Evolutionary conservation across 73 alveolate genomes (phyloP), one percentile per base, ranked within the genome.

Genomic region (Uronychia setigera): DNA sequence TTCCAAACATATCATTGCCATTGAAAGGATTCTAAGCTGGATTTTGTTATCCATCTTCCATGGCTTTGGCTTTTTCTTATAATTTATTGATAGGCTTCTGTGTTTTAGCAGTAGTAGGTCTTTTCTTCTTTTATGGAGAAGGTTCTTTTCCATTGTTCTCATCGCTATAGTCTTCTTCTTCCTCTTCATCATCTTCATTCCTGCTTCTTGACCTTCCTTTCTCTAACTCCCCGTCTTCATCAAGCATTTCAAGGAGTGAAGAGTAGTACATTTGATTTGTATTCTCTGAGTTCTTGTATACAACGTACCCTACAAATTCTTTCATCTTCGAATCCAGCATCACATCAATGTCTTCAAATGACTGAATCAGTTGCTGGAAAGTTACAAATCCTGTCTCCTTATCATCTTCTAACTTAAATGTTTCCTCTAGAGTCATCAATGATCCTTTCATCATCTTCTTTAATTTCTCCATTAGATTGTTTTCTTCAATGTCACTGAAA

Each of bases 341-440:
- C 27, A 85, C 27, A n/a, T 85, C 91, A 26, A 85, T 27, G 74
- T 60, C 77, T 1, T 33, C 80, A 85, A 85, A 85, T 1, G 82
- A 32, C 27, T 77, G 86, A 26, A 34, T 33, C 31, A 85, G 33
- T 0, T 83, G 67, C 1, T 83, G 77, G 29, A 46, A 1, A 13
- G 91, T 83, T 11, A 85, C 28, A 1, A 30, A 5, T 13, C 91
- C 91, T 1, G 76, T 74, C 31, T 85, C 91, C 78, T 85, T 77
- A 46, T 85, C 76, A 32, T 85, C 91, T 58, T 85, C 91, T 1
- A 85, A 33, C 32, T 76, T 34, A 5, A 85, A 74, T 32, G 91
- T 77, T 26, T 85, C 91, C 32, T 78, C 58, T 1, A 85, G 78
- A 27, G 91, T 85, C 29, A 59, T 79, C 59, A 34, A 35, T 30